These are phyloP conservation scores for Trifolium pratense DNA, from an alignment of 306 rosid species.

Conservation along the genomic window DNA sequence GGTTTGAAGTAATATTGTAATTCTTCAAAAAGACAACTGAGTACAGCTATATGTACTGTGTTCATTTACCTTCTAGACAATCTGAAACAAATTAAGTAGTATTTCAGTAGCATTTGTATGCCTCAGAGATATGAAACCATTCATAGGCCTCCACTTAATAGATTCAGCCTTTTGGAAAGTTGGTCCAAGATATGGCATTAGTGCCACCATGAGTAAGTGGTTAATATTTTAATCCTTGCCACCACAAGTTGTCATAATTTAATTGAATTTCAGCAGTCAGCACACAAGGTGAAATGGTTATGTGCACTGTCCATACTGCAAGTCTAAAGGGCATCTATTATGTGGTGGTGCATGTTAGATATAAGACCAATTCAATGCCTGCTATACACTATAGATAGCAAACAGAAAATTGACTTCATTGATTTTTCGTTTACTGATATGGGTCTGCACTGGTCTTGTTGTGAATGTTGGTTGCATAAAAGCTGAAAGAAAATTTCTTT, in stretches of 20 bases:
- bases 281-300: conserved; percentile 18
- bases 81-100: conserved; percentile 28
- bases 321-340: conserved; percentile 5
- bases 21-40: conserved; percentile 38
- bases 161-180: conserved; percentile 10
- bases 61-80: conserved; percentile 17
- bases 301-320: not conserved
- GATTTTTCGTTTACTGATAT: conserved; percentile 9
- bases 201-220: conserved; percentile 19
- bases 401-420: conserved; percentile 3
- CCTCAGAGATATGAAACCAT: conserved; percentile 31
- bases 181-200: conserved; percentile 11
- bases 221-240: conserved; percentile 12
- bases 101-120: conserved; percentile 17
- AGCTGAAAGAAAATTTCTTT: conserved; percentile 27
- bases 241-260: not conserved
- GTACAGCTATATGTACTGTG: not conserved
- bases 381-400: conserved; percentile 14
- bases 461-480: conserved; percentile 33
- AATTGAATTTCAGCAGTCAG: not conserved
- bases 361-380: conserved; percentile 13
- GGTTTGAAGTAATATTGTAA: conserved; percentile 27
- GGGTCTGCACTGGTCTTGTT: conserved; percentile 32
- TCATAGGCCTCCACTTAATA: conserved; percentile 18
- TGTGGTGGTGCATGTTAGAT: not conserved